Conservation (phyloP, 2,329 filamentous ascomycete species). For the Raffaelea albimanens region DNA sequence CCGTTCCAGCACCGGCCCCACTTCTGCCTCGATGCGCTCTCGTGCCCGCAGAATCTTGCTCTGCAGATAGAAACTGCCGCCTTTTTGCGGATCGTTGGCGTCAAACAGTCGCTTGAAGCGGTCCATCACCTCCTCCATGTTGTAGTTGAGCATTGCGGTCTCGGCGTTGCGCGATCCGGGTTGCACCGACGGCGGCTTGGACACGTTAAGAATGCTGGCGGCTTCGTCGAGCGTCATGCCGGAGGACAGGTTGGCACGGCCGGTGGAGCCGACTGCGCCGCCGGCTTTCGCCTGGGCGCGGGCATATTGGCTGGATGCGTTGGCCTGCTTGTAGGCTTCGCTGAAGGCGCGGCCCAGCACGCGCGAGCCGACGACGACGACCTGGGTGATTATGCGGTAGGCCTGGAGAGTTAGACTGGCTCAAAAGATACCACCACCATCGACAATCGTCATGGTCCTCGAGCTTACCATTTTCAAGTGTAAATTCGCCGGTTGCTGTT, state of each 20-base stretch:
- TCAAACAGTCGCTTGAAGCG: slow-evolving; percentile 95
- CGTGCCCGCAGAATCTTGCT: slow-evolving; percentile 90
- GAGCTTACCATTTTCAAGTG: background rate
- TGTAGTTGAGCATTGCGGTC: slow-evolving; percentile 20
- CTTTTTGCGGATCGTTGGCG: slow-evolving; percentile 86
- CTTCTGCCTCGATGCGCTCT: slow-evolving; percentile 84
- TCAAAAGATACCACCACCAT: too few species aligned
- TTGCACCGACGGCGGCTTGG: slow-evolving; percentile 61
- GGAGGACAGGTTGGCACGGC: slow-evolving; percentile 39
- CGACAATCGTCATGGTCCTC: too few species aligned
- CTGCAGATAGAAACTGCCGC: slow-evolving; percentile 95
- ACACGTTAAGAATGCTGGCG: slow-evolving; percentile 90
- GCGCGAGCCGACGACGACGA: slow-evolving; percentile 80
- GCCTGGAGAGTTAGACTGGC: slow-evolving; percentile 47
- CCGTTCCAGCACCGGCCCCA: slow-evolving; percentile 62
- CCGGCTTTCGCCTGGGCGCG: slow-evolving; percentile 58
- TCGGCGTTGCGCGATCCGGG: slow-evolving; percentile 53
- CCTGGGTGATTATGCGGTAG: slow-evolving; percentile 88
- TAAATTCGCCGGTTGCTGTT: too few species aligned
- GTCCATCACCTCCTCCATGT: slow-evolving; percentile 70
- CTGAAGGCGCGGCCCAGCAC: slow-evolving; percentile 88
- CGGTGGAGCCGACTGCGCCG: slow-evolving; percentile 30
- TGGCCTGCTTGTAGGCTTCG: slow-evolving; percentile 93
- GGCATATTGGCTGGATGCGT: slow-evolving; percentile 75
- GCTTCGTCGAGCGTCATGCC: slow-evolving; percentile 93